A percentile compares a stretch with the other conserved stretches of the same genome.
Evolutionary conservation across 352 stramenopile genomes (phyloP).

Genomic region (Globisporangium carolinianum): DNA sequence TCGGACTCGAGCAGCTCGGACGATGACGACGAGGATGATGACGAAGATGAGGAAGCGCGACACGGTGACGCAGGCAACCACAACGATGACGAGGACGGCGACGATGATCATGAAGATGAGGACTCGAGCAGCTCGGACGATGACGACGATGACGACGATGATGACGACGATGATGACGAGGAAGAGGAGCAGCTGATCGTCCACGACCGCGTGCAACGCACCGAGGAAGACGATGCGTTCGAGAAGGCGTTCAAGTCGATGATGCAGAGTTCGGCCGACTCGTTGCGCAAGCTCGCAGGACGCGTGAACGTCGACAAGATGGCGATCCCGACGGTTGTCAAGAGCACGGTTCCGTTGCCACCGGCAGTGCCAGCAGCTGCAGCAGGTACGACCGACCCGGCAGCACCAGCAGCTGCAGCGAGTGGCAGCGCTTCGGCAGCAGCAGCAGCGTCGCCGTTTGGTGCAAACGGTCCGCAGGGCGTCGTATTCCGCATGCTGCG

Average conservation of each 20-base stretch:
- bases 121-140: slow-evolving; percentile 67
- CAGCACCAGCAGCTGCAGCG: slow-evolving; percentile 2
- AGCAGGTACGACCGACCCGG: background rate
- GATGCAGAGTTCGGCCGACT: slow-evolving; percentile 64
- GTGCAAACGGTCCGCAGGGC: slow-evolving; percentile 25
- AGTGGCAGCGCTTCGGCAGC: background rate
- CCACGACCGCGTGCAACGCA: slow-evolving; percentile 66
- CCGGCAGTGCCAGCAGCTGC: slow-evolving; percentile 2
- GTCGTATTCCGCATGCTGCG: slow-evolving; percentile 94
- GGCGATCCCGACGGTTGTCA: slow-evolving; percentile 79
- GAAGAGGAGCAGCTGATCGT: slow-evolving; percentile 89
- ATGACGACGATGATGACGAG: slow-evolving; percentile 58
- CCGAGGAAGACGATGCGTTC: slow-evolving; percentile 83
- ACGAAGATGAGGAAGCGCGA: slow-evolving; percentile 45
- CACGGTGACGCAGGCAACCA: slow-evolving; percentile 22
- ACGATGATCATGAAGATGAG: slow-evolving; percentile 57
- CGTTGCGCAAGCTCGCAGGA: slow-evolving; percentile 38
- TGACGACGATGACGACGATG: slow-evolving; percentile 58
- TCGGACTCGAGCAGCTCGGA: slow-evolving; percentile 24
- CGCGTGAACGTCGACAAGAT: slow-evolving; percentile 86
- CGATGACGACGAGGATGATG: slow-evolving; percentile 44
- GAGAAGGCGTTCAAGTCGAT: slow-evolving; percentile 85
- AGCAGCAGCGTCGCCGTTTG: slow-evolving; percentile 13
- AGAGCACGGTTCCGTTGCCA: slow-evolving; percentile 24
- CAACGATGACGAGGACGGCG: slow-evolving; percentile 17